These are phyloP conservation scores for Wickerhamomyces mucosus DNA, from an alignment of 805 yeast species.

Conservation along the genomic window DNA sequence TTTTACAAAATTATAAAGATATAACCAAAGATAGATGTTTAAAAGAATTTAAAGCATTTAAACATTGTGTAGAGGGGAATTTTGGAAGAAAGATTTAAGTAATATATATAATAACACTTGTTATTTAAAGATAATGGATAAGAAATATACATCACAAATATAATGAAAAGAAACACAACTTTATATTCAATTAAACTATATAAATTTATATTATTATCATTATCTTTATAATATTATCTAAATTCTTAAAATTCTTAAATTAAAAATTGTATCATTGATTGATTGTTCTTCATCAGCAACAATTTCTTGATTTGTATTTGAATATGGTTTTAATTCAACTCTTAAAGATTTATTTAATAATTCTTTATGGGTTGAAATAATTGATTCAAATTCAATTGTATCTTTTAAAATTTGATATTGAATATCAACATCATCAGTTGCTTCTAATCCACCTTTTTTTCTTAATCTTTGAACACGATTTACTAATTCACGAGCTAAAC, in stretches of 20 bases:
- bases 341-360: constrained; percentile 73
- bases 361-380: constrained; percentile 55
- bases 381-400: constrained; percentile 51
- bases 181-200: too few species aligned
- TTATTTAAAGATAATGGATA: too few species aligned
- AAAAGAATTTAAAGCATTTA: constrained; percentile 6
- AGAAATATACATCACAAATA: too few species aligned
- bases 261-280: constrained; percentile 71
- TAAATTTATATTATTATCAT: too few species aligned
- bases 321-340: constrained; percentile 34
- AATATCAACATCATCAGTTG: constrained; percentile 90
- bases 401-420: constrained; percentile 61
- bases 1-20: constrained; percentile 8
- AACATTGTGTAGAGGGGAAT: constrained; percentile 7
- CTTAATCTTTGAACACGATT: constrained; percentile 97
- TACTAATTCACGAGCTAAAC: constrained; percentile 90
- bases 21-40: constrained; percentile 6
- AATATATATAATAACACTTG: too few species aligned
- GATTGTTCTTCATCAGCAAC: constrained; percentile 85
- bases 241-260: constrained; percentile 66
- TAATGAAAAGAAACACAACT: too few species aligned
- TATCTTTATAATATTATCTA: too few species aligned
- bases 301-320: constrained; percentile 36
- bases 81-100: constrained; percentile 1
- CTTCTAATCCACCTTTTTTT: constrained; percentile 89